A percentile compares a stretch with the other conserved stretches of the same genome.
Evolutionary conservation across 805 yeast species (phyloP).

Genomic region (Barnettozyma siamensis): DNA sequence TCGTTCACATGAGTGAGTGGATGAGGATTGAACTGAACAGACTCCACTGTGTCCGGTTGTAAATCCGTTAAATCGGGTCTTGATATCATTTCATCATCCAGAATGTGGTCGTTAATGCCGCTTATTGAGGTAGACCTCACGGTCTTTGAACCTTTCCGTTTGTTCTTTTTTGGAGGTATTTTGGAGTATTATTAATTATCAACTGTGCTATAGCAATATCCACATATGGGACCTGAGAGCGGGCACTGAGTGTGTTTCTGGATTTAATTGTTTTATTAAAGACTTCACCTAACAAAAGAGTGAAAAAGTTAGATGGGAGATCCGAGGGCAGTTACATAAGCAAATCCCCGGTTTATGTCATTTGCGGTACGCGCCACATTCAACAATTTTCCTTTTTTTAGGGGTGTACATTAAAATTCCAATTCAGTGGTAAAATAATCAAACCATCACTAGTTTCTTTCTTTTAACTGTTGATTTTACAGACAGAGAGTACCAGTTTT

Average conservation of each 20-base stretch:
- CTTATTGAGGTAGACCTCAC: slow-evolving; percentile 11
- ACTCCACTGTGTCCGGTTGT: neutral
- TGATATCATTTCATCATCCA: slow-evolving; percentile 4
- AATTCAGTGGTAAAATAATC: no score
- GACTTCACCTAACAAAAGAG: neutral
- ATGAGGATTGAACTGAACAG: neutral
- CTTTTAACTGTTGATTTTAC: neutral
- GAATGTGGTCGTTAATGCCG: slow-evolving; percentile 2
- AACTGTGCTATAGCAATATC: no score
- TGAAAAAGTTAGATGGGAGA: neutral
- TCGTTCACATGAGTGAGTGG: slow-evolving; percentile 1
- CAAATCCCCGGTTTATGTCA: neutral
- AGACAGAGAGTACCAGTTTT: no score
- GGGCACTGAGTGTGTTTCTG: no score
- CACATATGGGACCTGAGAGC: no score
- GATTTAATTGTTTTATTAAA: no score
- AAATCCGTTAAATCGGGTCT: neutral
- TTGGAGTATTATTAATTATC: slow-evolving; percentile 2
- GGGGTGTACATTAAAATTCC: slow-evolving; percentile 1
- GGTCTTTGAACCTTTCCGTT: slow-evolving; percentile 19
- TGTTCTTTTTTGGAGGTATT: slow-evolving; percentile 15
- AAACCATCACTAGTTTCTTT: no score
- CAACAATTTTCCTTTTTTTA: neutral
- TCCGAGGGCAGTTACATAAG: neutral
- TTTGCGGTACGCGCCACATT: neutral